Evolutionary conservation across 345 rosid genomes (phyloP), one percentile per base, ranked within the genome.

Genomic region (Syzygium oleosum): DNA sequence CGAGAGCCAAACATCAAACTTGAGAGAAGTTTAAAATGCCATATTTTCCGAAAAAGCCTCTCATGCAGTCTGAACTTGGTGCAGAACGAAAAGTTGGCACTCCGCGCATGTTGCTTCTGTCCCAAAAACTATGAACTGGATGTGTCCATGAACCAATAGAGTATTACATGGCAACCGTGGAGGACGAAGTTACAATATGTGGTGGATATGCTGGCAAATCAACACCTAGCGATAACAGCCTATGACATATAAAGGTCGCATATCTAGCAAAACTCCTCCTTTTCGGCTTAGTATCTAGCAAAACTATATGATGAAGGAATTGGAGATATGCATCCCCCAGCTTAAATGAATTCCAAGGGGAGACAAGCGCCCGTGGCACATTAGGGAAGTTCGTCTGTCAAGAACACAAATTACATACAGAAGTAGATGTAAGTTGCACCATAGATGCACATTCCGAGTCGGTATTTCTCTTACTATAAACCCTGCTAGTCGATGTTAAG

Each of bases 31-130:
- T 3, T 25, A 58, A 58, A 58, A 58, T 58, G 65, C 29, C 65
- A 58, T 25, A 25, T 58, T 25, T 58, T 58, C 7, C 0, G n/a
- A 25, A 1, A 27, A 59, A 27, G 68, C 65, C 12, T 59, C 68
- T 59, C 31, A 59, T 27, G 61, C n/a, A 0, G 61, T 56, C n/a
- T 56, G 0, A 56, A 25, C 0, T 59, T 0, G 2, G 31, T 59
- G 68, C 31, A 0, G 31, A 59, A 27, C 3, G 16, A 59, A 59
- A 25, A 59, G 68, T 12, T 0, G 68, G 68, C 68, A 59, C 31
- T 59, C 68, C 68, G 27, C 68, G 27, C 68, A 6, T 23, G 31
- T 1, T 59, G 68, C 0, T 2, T 59, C 31, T 4, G 68, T 59
- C 65, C 65, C 68, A 59, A 59, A 59, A 59, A 23, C 68, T 59